Evolutionary conservation across 2,329 filamentous ascomycete species (phyloP).

Genomic region (Aspergillus amoenus): DNA sequence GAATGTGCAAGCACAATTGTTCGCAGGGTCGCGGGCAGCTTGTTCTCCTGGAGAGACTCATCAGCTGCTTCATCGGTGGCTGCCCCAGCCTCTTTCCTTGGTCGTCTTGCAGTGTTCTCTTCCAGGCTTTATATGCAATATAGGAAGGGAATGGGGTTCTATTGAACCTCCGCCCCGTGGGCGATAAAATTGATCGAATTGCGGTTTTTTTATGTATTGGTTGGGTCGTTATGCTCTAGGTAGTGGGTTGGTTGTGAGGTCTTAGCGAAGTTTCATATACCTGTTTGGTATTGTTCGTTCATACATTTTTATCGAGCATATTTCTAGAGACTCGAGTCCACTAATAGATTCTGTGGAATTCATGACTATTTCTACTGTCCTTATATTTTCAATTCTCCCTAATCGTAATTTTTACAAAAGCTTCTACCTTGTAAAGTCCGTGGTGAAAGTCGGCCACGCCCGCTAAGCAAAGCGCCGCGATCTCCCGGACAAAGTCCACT

Average conservation of each 20-base stretch:
- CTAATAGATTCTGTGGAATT: not conserved
- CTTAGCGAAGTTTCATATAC: conserved; percentile 3
- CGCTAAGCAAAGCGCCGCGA: not conserved
- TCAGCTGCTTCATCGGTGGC: conserved; percentile 13
- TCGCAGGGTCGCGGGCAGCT: not conserved
- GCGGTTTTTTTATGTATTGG: not conserved
- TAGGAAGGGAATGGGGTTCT: conserved; percentile 20
- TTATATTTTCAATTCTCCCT: not conserved
- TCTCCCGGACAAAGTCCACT: not conserved
- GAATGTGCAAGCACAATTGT: not conserved
- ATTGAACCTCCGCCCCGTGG: conserved; percentile 4
- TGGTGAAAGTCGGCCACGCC: not conserved
- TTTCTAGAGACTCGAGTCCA: not conserved
- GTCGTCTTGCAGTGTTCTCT: conserved; percentile 17
- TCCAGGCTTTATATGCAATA: conserved; percentile 14
- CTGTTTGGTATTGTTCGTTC: not conserved
- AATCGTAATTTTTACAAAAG: not conserved
- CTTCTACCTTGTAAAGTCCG: too few species aligned
- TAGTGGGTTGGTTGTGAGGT: not conserved
- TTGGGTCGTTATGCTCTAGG: not conserved
- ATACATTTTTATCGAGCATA: not conserved
- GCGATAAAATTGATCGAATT: not conserved
- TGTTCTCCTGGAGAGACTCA: conserved; percentile 12
- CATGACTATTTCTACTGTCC: not conserved
- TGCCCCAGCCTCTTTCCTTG: conserved; percentile 10